phyloP scores from a whole-genome alignment of 768 basidiomycete species.

The Kwoniella sp. region DNA sequence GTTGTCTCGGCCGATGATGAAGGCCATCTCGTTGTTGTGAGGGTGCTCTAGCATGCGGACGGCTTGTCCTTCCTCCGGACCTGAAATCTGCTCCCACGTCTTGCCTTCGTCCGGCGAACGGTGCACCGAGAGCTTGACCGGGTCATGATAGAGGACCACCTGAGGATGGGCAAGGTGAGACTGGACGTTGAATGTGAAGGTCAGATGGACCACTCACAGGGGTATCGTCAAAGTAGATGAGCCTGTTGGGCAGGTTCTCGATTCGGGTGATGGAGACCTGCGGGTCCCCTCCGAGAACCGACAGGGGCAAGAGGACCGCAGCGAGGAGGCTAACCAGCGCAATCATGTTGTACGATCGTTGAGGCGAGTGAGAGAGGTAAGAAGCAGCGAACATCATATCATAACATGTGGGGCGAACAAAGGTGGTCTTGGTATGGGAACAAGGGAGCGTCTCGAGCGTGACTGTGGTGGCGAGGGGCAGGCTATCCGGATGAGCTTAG shows the following conservation, averaged over 20 bases:
- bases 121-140: conserved; percentile 62
- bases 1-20: conserved; percentile 68
- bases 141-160: conserved; percentile 78
- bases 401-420: too few relatives aligned
- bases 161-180: conserved; percentile 40
- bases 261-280: conserved; percentile 54
- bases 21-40: conserved; percentile 73
- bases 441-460: too few relatives aligned
- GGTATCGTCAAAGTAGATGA: conserved; percentile 93
- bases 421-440: too few relatives aligned
- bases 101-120: conserved; percentile 87
- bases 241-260: conserved; percentile 64
- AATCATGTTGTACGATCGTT: too few relatives aligned
- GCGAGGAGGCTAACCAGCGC: conserved; percentile 1
- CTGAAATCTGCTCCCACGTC: conserved; percentile 57
- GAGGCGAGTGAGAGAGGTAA: too few relatives aligned
- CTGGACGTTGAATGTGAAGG: not conserved
- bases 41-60: conserved; percentile 80
- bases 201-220: conserved; percentile 56
- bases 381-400: too few relatives aligned
- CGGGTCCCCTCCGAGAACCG: conserved; percentile 24
- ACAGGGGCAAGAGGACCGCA: not conserved
- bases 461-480: too few relatives aligned
- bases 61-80: conserved; percentile 60
- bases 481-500: too few relatives aligned